A percentile compares a stretch with the other conserved stretches of the same genome.
These are phyloP conservation scores for Holtermanniella nyarrowii DNA, from an alignment of 768 basidiomycete species.

Conservation along the genomic window DNA sequence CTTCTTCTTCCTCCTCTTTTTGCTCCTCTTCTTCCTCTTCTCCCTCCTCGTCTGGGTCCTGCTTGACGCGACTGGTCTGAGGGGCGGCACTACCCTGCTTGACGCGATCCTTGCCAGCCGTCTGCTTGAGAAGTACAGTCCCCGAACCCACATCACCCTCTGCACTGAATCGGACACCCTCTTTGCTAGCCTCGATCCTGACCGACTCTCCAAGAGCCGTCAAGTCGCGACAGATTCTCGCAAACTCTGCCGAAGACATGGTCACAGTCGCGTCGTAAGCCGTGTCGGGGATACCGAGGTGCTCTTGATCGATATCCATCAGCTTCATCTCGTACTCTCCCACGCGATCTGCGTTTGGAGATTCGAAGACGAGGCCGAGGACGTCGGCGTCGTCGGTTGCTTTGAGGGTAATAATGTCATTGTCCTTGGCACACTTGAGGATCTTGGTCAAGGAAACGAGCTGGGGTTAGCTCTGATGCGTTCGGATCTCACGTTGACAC, in stretches of 20 bases:
- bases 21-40: conserved; percentile 44
- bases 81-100: conserved; percentile 7
- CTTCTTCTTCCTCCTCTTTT: conserved; percentile 44
- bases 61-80: conserved; percentile 31
- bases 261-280: conserved; percentile 89
- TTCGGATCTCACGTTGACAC: conserved; percentile 38
- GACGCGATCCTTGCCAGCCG: conserved; percentile 29
- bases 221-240: conserved; percentile 85
- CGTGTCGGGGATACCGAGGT: conserved; percentile 89
- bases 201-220: conserved; percentile 84
- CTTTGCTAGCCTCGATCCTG: conserved; percentile 89
- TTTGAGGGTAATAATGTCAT: conserved; percentile 81
- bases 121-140: conserved; percentile 68
- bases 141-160: conserved; percentile 95
- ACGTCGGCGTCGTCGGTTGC: conserved; percentile 84
- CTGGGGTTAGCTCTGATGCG: conserved; percentile 46
- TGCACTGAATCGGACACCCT: conserved; percentile 81
- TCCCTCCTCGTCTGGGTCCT: conserved; percentile 40
- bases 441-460: conserved; percentile 84
- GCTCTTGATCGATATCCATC: conserved; percentile 97
- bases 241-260: conserved; percentile 76
- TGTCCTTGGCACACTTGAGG: conserved; percentile 91
- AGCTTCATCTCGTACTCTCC: conserved; percentile 99
- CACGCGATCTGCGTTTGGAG: conserved; percentile 81
- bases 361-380: conserved; percentile 80